Evolutionary conservation across 352 stramenopile genomes (phyloP), one percentile per base, ranked within the genome.

Genomic region (Globisporangium ultimum): DNA sequence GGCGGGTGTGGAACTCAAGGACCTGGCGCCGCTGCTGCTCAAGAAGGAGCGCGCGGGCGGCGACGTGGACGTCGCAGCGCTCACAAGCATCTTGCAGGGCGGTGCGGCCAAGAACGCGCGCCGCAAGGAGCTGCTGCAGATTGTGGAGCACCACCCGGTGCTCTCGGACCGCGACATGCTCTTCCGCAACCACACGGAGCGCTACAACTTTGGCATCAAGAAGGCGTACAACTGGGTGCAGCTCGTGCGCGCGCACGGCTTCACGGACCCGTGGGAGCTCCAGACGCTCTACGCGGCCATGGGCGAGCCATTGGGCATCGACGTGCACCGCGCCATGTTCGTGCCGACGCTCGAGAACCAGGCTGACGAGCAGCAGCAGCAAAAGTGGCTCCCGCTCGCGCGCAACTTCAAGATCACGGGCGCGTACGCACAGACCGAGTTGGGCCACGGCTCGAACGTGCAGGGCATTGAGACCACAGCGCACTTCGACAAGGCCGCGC

Each of bases 341-440:
- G 64, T 87, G 2, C 76, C 74, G 14, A 87, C 81, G 12, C 60
- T 96, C 4, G 73, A 80, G 60, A 83, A 88, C 66, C 83, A 93
- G 45, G 80, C 74, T 6, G 66, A 64, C 36, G 67, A 75, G 2
- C 64, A 80, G 20, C 86, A 95, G 66, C 69, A 78, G 47, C 61
- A 65, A 18, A 76, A 75, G 48, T 94, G 86, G 86, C 59, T 93
- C 11, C 71, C 72, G 12, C 65, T 89, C 3, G 84, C 86, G 14
- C 67, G 60, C 14, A 82, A 66, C 52, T 91, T 66, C 71, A 68
- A 75, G 53, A 90, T 95, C 47, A 52, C 88, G 1, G 94, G 94
- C n/a, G 97, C 86, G n/a, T 98, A 98, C 60, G 94, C 94, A 2
- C 96, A 99, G 71, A 99, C 96, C 0, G 96, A 99, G 66, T 66